Evolutionary conservation across 129 eudicot species (phyloP).

Genomic region (Sambucus nigra): DNA sequence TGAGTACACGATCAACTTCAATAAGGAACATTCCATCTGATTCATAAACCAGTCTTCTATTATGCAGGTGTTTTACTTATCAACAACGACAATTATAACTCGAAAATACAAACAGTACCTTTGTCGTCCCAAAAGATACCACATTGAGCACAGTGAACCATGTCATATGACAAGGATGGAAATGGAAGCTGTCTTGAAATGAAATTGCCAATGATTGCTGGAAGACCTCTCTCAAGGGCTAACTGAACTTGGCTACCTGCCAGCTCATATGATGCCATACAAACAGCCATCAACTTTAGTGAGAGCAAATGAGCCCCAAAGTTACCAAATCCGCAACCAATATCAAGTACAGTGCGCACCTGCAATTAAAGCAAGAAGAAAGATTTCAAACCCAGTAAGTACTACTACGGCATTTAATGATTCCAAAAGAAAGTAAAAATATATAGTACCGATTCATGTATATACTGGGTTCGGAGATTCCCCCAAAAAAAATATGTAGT

Average conservation of each 20-base stretch:
- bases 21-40: slow-evolving; percentile 84
- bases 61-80: neutral
- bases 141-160: slow-evolving; percentile 99
- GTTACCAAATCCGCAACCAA: slow-evolving; percentile 97
- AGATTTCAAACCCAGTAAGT: slow-evolving; percentile 1
- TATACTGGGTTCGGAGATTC: neutral
- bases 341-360: slow-evolving; percentile 78
- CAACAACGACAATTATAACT: neutral
- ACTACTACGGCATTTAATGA: neutral
- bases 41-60: neutral
- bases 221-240: slow-evolving; percentile 98
- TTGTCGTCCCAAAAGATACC: slow-evolving; percentile 87
- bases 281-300: slow-evolving; percentile 72
- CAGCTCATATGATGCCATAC: slow-evolving; percentile 86
- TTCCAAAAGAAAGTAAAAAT: slow-evolving; percentile 3
- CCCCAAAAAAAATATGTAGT: neutral
- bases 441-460: neutral
- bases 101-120: slow-evolving; percentile 41
- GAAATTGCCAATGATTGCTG: slow-evolving; percentile 84
- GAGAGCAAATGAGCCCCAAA: slow-evolving; percentile 94
- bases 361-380: slow-evolving; percentile 23
- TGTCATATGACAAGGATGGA: slow-evolving; percentile 88
- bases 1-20: slow-evolving; percentile 86
- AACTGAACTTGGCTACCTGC: slow-evolving; percentile 96
- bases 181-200: slow-evolving; percentile 88